Evolutionary conservation across 805 yeast species (phyloP), one percentile per base, ranked within the genome.

Genomic region (Candida vartiovaarae): DNA sequence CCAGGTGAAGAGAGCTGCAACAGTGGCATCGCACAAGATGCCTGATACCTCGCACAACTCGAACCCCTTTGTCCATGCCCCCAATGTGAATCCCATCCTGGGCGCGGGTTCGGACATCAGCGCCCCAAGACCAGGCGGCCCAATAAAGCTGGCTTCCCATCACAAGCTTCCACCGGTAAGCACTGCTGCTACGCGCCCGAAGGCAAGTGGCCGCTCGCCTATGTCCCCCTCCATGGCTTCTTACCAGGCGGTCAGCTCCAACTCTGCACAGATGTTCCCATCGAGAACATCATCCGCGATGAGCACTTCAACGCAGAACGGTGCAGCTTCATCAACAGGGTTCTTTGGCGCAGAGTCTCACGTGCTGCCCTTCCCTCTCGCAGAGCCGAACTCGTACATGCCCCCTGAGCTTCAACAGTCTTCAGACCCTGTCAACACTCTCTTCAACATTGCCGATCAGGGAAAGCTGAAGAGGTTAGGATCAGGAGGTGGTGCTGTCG

Each of bases 401-500:
- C 90, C 91, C 0, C 64, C 57, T 0, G 74, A 70, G 4, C 65
- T 76, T 48, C 67, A 74, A 41, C 78, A 80, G 56, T 61, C 62
- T 1, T 67, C 69, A 42, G 62, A 69, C 3, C 69, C 71, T 36
- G 61, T 85, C 45, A 67, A 71, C 29, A 82, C 80, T 37, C 76
- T 75, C 44, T 84, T 76, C 55, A 75, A 70, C 35, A 50, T 73
- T 20, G 67, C 71, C 3, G 67, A 66, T 8, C 59, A 61, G 42
- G 45, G 46, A 6, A 67, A 65, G 39, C 67, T 67, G 25, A 71
- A 72, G 42, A 74, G 71, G 38, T 60, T 84, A 40, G 93, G 90
- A 3, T 75, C 73, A 43, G 93, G 95, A 39, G 90, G 90, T 3
- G 76, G 84, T 3, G 75, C 87, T 5, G 75, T 75, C 39, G 89